Conservation (phyloP, 306 rosid genomes). For the Argentina anserina region DNA sequence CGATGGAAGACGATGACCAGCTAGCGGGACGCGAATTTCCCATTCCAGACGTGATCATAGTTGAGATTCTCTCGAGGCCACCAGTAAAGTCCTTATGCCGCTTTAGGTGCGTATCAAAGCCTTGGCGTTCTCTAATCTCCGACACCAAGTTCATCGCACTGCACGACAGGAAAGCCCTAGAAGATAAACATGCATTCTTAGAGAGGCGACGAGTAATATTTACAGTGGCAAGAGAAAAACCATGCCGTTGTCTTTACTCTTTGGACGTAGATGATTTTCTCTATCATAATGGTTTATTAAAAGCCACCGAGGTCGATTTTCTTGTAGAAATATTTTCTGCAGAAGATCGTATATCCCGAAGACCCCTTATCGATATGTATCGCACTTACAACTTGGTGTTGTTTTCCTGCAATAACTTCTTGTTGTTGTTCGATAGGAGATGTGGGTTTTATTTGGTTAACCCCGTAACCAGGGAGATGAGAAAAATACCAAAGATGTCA, state of each 20-base stretch:
- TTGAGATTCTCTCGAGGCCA: neutral
- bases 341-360: no score
- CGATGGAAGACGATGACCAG: neutral
- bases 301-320: neutral
- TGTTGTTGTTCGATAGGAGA: neutral
- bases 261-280: neutral
- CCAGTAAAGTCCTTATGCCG: conserved; percentile 10
- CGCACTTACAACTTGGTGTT: no score
- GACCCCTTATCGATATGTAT: no score
- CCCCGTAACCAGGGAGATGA: neutral
- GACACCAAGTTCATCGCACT: neutral
- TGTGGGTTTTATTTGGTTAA: neutral
- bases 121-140: conserved; percentile 10
- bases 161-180: neutral
- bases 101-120: conserved; percentile 13
- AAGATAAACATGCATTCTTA: neutral
- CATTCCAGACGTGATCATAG: neutral
- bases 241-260: neutral
- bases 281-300: neutral
- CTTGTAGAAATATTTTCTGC: neutral
- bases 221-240: neutral
- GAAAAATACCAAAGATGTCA: neutral
- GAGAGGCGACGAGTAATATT: neutral
- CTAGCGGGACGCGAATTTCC: neutral
- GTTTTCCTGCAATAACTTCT: neutral